Evolutionary conservation across 2,329 filamentous ascomycete species (phyloP).

Genomic region (Xenosphaeropsis pyriputrescens): DNA sequence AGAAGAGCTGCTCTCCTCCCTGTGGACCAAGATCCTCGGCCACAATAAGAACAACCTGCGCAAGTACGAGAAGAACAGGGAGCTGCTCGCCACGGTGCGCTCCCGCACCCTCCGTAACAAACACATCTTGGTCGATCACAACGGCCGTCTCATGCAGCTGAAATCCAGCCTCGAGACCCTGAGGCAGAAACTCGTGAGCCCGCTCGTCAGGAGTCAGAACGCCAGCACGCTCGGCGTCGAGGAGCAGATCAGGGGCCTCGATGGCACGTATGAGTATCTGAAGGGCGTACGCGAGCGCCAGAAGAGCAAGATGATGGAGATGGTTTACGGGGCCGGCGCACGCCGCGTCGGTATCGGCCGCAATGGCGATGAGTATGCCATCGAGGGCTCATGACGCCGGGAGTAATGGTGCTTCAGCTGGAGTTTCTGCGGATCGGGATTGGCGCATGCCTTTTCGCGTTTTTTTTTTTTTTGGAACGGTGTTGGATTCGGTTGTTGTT

Average conservation of each 20-base stretch:
- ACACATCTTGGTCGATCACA: conserved; percentile 72
- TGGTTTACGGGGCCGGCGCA: conserved; percentile 43
- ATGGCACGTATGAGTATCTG: conserved; percentile 66
- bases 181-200: conserved; percentile 68
- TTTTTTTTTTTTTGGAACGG: too few species aligned
- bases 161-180: conserved; percentile 81
- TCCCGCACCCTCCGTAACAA: conserved; percentile 80
- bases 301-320: conserved; percentile 71
- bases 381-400: conserved; percentile 1
- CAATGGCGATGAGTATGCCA: conserved; percentile 1
- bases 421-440: too few species aligned
- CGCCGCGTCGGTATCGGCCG: conserved; percentile 1
- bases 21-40: conserved; percentile 80
- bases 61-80: conserved; percentile 85
- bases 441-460: too few species aligned
- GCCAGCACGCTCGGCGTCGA: conserved; percentile 60
- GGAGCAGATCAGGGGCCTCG: conserved; percentile 72
- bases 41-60: conserved; percentile 58
- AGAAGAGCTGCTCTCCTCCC: conserved; percentile 64
- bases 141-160: conserved; percentile 66
- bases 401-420: too few species aligned
- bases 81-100: conserved; percentile 64
- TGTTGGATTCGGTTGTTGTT: too few species aligned
- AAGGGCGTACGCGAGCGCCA: conserved; percentile 63
- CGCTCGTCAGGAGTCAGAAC: conserved; percentile 59